These are phyloP conservation scores for Boletus rufocinnamomeus DNA, from an alignment of 768 basidiomycete genomes.

Conservation along the genomic window DNA sequence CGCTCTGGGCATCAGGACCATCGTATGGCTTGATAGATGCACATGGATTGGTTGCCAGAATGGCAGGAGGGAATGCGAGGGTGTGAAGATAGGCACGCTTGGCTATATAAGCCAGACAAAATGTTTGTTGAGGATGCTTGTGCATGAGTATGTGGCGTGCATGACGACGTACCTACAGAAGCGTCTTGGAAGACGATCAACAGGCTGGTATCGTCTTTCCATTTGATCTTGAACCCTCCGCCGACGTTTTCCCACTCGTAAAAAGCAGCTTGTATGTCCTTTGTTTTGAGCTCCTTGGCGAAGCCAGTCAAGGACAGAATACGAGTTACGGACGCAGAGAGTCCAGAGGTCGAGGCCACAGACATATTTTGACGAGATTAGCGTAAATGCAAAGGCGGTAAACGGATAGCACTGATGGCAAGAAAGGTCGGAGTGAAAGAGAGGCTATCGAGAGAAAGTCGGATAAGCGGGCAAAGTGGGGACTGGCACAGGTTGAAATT, in stretches of 20 bases:
- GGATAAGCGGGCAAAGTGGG: conserved; percentile 13
- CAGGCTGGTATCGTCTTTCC: conserved; percentile 96
- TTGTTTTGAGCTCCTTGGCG: conserved; percentile 93
- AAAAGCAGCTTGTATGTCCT: conserved; percentile 92
- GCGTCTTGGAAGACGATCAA: conserved; percentile 94
- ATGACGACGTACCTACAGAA: conserved; percentile 68
- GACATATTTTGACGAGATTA: conserved; percentile 49
- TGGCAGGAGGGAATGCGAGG: conserved; percentile 77
- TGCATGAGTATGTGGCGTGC: not conserved
- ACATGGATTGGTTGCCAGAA: conserved; percentile 53
- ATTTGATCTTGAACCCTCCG: conserved; percentile 99
- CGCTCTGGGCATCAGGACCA: conserved; percentile 85
- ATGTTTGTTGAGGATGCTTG: not conserved
- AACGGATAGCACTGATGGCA: conserved; percentile 4
- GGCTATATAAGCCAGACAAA: conserved; percentile 17
- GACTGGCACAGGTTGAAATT: conserved; percentile 13
- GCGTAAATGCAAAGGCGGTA: conserved; percentile 8
- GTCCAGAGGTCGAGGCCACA: conserved; percentile 64
- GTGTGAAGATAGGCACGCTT: conserved; percentile 72
- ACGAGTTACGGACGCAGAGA: conserved; percentile 94
- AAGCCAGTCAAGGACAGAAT: conserved; percentile 94
- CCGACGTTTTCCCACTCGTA: conserved; percentile 81
- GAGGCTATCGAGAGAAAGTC: conserved; percentile 20
- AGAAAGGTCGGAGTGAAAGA: conserved; percentile 12
- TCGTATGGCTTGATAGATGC: conserved; percentile 89